phyloP scores from a whole-genome alignment of 2,329 filamentous ascomycete genomes.

The Xylariales sp. region DNA sequence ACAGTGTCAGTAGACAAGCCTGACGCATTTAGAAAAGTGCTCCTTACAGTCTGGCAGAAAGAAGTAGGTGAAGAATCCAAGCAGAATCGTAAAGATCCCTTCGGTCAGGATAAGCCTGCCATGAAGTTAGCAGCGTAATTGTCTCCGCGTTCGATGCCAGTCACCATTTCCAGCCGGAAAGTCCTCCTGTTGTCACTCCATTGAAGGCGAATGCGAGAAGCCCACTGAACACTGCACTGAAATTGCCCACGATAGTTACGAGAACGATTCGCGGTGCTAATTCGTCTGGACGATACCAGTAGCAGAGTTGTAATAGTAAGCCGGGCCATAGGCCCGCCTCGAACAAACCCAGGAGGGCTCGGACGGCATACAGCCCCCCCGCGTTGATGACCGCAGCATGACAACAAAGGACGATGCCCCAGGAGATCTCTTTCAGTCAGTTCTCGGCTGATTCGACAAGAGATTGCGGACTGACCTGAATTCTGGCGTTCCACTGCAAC shows the following conservation, averaged over 20 bases:
- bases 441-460: too few relatives aligned
- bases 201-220: slow-evolving; percentile 22
- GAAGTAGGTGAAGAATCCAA: slow-evolving; percentile 31
- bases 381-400: slow-evolving; percentile 34
- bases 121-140: neutral
- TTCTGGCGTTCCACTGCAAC: too few relatives aligned
- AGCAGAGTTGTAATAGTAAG: slow-evolving; percentile 34
- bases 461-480: too few relatives aligned
- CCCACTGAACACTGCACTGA: slow-evolving; percentile 28
- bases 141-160: neutral
- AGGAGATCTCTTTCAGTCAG: too few relatives aligned
- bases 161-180: slow-evolving; percentile 21
- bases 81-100: slow-evolving; percentile 36
- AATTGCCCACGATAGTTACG: slow-evolving; percentile 35
- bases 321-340: slow-evolving; percentile 40
- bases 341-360: slow-evolving; percentile 36
- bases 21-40: slow-evolving; percentile 6
- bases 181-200: slow-evolving; percentile 21
- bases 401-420: slow-evolving; percentile 33
- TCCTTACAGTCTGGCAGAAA: slow-evolving; percentile 40
- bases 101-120: slow-evolving; percentile 35
- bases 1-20: slow-evolving; percentile 20
- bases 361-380: slow-evolving; percentile 30
- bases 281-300: slow-evolving; percentile 43
- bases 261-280: slow-evolving; percentile 36